Evolutionary conservation across 1,139 yeast species (phyloP), one percentile per base, ranked within the genome.

Genomic region (Yamadazyma conglobata): DNA sequence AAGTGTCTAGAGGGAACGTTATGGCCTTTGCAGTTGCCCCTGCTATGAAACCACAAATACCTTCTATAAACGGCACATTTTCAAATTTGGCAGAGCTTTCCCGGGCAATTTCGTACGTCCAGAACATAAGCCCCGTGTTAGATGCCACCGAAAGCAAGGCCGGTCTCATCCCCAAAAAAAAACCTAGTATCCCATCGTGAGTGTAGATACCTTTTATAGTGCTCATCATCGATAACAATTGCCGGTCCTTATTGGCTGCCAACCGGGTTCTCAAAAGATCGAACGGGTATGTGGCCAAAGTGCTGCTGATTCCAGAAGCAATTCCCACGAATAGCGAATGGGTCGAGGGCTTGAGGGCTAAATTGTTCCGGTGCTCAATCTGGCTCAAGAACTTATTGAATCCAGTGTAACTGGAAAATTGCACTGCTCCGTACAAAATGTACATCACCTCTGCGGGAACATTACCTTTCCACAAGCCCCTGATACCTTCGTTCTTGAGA

Each of bases 381-480:
- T 49, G 45, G 2, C 58, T 46, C 15, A 80, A 50, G 19, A 56
- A 33, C 5, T 54, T 56, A 50, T 79, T 82, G 24, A 78, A 55
- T 1, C 67, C 52, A 1, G 86, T 65, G 51, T 82, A 87, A 1
- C 87, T 62, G 1, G 91, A 67, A 57, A 91, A 91, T 53, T 91
- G 97, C 1, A 77, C 63, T 1, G 86, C 88, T 9, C 97, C 96
- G 47, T 91, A 91, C 14, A 84, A 44, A 11, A 91, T 66, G 50
- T 91, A 91, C 77, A 91, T 73, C 24, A 79, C 57, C 43, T 87
- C 89, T 0, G 97, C 98, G 0, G 98, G 95, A 0, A 86, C 73
- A 52, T 91, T 91, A 1, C 98, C 98, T 54, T 88, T 89, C 97
- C 97, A 91, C 14, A 91, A 64, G 0, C 89, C 73, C 13, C 43